phyloP scores from a whole-genome alignment of 2,329 filamentous ascomycete species.

The Tolypocladium endophyticum region DNA sequence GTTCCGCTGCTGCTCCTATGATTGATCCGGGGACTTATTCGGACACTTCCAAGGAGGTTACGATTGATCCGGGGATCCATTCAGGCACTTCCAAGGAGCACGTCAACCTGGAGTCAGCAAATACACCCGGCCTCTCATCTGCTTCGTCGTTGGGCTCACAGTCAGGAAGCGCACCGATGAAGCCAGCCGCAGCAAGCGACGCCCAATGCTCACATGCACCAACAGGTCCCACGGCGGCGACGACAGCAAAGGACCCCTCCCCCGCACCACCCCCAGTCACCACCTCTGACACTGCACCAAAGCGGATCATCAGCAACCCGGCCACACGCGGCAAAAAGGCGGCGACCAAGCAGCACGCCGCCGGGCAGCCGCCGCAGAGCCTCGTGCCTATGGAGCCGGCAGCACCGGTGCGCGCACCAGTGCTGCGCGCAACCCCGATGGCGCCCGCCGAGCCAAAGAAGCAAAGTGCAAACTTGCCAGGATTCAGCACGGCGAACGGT shows the following conservation, averaged over 20 bases:
- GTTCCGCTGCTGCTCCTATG: not conserved
- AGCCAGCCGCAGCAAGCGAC: not conserved
- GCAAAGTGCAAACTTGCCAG: conserved; percentile 20
- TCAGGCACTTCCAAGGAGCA: not conserved
- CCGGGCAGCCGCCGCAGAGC: conserved; percentile 33
- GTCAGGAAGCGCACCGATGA: not conserved
- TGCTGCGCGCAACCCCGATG: not conserved
- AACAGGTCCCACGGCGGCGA: not conserved
- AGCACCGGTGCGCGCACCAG: conserved; percentile 7
- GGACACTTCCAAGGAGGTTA: not conserved
- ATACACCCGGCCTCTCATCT: not conserved
- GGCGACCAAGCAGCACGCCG: conserved; percentile 38
- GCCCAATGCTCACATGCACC: not conserved
- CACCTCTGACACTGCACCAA: not conserved
- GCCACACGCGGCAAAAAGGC: conserved; percentile 44
- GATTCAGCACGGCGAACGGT: conserved; percentile 38
- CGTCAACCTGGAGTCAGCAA: not conserved
- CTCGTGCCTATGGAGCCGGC: conserved; percentile 26
- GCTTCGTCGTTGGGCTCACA: not conserved
- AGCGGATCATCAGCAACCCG: conserved; percentile 29
- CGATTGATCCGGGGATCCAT: no score
- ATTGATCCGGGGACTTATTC: not conserved
- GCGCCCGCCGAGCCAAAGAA: not conserved
- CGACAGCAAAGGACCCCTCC: not conserved
- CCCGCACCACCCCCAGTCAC: not conserved